phyloP scores from a whole-genome alignment of 106 monocot genomes.

The Dendrobium nobile region DNA sequence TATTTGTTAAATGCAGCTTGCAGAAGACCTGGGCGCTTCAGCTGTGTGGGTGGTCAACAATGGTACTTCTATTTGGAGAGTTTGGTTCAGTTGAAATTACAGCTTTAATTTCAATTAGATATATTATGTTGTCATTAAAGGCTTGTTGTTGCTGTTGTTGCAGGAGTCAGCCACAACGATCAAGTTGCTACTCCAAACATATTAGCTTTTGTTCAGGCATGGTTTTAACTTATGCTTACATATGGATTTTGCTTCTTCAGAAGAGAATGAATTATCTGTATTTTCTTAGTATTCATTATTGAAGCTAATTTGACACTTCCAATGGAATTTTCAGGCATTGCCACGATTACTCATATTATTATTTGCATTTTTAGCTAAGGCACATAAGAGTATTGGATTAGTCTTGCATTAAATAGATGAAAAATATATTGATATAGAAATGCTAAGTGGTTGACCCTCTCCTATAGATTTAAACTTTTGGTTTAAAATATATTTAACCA shows the following conservation, averaged over 20 bases:
- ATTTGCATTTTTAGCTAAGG: too few relatives aligned
- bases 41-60: slow-evolving; percentile 90
- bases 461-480: too few relatives aligned
- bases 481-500: too few relatives aligned
- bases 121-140: slow-evolving; percentile 1
- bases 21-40: slow-evolving; percentile 76
- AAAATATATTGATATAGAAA: too few relatives aligned
- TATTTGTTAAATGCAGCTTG: slow-evolving; percentile 39
- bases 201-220: slow-evolving; percentile 63
- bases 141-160: slow-evolving; percentile 7
- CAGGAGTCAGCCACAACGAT: slow-evolving; percentile 83
- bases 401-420: too few relatives aligned
- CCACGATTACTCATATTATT: not conserved
- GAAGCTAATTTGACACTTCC: not conserved
- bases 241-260: not conserved
- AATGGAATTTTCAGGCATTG: not conserved
- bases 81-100: not conserved
- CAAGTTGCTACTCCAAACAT: slow-evolving; percentile 61
- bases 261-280: not conserved
- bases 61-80: slow-evolving; percentile 34
- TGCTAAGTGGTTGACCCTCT: too few relatives aligned
- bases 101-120: not conserved
- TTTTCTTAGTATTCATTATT: not conserved
- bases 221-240: slow-evolving; percentile 8
- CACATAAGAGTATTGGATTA: too few relatives aligned